phyloP scores from a whole-genome alignment of 164 flowering plant genomes.

The Aristolochia californica region DNA sequence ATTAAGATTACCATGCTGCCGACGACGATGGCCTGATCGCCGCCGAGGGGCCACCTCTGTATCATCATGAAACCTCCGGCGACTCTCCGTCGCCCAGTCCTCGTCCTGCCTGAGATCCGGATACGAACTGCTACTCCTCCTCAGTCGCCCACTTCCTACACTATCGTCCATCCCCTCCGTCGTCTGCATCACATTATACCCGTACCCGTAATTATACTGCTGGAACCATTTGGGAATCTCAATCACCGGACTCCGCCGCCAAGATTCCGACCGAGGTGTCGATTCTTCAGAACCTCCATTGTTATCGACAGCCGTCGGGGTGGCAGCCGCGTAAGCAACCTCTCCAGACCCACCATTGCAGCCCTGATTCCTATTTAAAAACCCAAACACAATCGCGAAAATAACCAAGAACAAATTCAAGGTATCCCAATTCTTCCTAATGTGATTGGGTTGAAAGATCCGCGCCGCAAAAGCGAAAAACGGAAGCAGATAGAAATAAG shows the following conservation, averaged over 20 bases:
- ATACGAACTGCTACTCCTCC: background rate
- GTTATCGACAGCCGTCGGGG: background rate
- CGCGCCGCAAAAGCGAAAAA: conserved; percentile 30
- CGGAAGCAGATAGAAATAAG: conserved; percentile 28
- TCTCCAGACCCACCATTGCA: conserved; percentile 21
- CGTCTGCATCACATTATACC: background rate
- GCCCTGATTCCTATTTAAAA: conserved; percentile 28
- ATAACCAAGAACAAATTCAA: conserved; percentile 52
- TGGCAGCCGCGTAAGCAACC: background rate
- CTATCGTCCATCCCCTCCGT: background rate
- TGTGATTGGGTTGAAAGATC: conserved; percentile 26
- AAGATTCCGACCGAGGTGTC: background rate
- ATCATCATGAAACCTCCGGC: no score
- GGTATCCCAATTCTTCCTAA: conserved; percentile 58
- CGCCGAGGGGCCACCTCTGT: no score
- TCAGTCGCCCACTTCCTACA: background rate
- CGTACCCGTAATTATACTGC: conserved; percentile 8
- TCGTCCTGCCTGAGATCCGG: no score
- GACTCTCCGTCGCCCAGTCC: no score
- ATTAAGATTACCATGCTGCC: no score
- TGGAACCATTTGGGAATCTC: conserved; percentile 28
- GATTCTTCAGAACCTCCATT: background rate
- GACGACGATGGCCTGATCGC: no score
- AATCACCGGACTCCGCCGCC: background rate
- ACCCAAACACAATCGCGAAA: conserved; percentile 70